Conservation (phyloP, 805 yeast genomes). For the Phaffomyces opuntiae region DNA sequence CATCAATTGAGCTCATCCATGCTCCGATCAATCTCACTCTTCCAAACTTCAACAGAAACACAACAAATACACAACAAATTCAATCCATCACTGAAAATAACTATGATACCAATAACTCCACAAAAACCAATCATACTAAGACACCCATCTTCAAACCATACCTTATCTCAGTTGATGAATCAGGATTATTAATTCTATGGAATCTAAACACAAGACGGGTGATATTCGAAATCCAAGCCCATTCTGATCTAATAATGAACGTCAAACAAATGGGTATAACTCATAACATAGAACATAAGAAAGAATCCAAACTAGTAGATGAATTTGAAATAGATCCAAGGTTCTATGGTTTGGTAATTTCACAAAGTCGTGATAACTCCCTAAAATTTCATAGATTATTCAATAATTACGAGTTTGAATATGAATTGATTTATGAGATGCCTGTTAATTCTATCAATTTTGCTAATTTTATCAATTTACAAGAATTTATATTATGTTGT, state of each 20-base stretch:
- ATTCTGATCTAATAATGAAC: constrained; percentile 43
- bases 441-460: constrained; percentile 74
- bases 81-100: no score
- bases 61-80: no score
- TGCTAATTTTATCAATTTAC: constrained; percentile 47
- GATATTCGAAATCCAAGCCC: constrained; percentile 51
- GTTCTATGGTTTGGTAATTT: constrained; percentile 39
- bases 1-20: constrained; percentile 21
- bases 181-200: constrained; percentile 65
- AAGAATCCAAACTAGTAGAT: background rate
- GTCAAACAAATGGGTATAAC: constrained; percentile 36
- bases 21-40: constrained; percentile 5
- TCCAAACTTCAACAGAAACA: no score
- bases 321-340: constrained; percentile 17
- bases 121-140: background rate
- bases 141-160: constrained; percentile 24
- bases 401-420: constrained; percentile 1
- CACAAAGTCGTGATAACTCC: constrained; percentile 64
- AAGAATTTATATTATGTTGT: constrained; percentile 43
- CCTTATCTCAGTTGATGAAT: constrained; percentile 50
- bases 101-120: no score
- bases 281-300: background rate
- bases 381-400: constrained; percentile 39
- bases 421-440: constrained; percentile 34
- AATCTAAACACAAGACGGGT: constrained; percentile 51